Evolutionary conservation across 192 early-diverging fungal genomes (phyloP).

Genomic region (Podila horticola): DNA sequence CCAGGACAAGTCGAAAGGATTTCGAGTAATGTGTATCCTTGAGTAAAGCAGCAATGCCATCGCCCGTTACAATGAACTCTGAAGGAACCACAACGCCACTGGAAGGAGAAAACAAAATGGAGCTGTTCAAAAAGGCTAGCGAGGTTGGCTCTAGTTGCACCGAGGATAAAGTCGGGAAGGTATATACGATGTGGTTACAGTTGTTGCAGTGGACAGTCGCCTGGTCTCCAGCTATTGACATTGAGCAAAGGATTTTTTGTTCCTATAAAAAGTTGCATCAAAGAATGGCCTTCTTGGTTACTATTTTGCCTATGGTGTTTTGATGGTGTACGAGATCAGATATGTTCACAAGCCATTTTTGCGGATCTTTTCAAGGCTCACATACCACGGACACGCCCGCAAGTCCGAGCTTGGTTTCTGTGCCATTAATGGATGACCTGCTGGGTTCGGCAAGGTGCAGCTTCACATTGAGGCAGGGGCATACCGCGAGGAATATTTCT

Average conservation of each 20-base stretch:
- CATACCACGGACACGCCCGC: slow-evolving; percentile 49
- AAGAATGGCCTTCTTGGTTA: too few relatives aligned
- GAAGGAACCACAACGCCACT: slow-evolving; percentile 27
- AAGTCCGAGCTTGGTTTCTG: slow-evolving; percentile 32
- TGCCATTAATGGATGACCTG: slow-evolving; percentile 5
- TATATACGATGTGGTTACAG: slow-evolving; percentile 37
- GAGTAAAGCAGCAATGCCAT: slow-evolving; percentile 17
- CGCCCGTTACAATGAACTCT: slow-evolving; percentile 11
- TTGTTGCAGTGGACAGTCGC: slow-evolving; percentile 33
- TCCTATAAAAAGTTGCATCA: slow-evolving; percentile 12
- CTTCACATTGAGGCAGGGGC: slow-evolving; percentile 50
- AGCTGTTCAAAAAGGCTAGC: slow-evolving; percentile 23
- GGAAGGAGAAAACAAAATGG: slow-evolving; percentile 31
- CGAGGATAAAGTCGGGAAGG: slow-evolving; percentile 30
- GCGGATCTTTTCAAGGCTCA: not conserved
- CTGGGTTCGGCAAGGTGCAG: slow-evolving; percentile 35
- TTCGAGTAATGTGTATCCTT: slow-evolving; percentile 27
- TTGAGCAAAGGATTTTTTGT: slow-evolving; percentile 48
- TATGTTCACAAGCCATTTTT: not conserved
- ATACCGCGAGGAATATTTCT: slow-evolving; percentile 23
- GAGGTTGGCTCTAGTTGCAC: slow-evolving; percentile 37
- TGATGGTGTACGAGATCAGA: not conserved
- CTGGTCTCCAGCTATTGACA: slow-evolving; percentile 38
- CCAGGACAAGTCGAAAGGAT: slow-evolving; percentile 35
- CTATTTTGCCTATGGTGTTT: too few relatives aligned